Base-by-base conservation (phyloP, 1,139 yeast species). In the Arxiozyma heterogenica region DNA sequence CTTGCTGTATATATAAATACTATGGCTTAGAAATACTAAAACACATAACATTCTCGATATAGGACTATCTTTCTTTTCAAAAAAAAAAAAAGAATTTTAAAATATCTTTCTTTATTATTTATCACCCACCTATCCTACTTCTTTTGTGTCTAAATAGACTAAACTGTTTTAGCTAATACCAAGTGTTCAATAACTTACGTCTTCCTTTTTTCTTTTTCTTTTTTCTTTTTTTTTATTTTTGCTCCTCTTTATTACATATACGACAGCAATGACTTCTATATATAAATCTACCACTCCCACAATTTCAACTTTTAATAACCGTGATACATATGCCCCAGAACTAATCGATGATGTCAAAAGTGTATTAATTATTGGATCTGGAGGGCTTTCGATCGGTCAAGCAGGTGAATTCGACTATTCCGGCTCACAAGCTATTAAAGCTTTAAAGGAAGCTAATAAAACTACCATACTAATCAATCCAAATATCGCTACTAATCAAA, bases 391-490 rank as follows among this genome's bases (percentile, higher is more conserved):
- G 56, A 93, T 93, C 73, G 99, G 99, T 67, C 99, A 93, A 78
- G 99, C 99, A 60, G 99, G 99, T 74, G 99, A 93, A 75, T 93
- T 93, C 70, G 99, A 93, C 73, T 93, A 93, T 75, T 90, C 97
- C 54, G 98, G 98, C 68, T 89, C 97, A 58, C 96, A 88, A 73
- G 93, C 94, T 59, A 85, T 86, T 68, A 86, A 86, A 73, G 98
- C 98, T 54, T 80, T 93, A 75, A 91, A 89, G 72, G 98, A 93
- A 77, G 98, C 90, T 74, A 96, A 96, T 61, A 93, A 90, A 63
- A 87, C 90, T 77, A 90, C 98, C 54, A 86, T 93, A 62, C 80
- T 93, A 71, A 91, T 93, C 70, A 93, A 93, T 73, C 98, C 98
- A 57, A 93, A 93, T 73, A 93, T 93, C 71, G 99, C 99, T 53